Evolutionary conservation across 805 yeast species (phyloP).

Genomic region (Nakazawaea peltata): DNA sequence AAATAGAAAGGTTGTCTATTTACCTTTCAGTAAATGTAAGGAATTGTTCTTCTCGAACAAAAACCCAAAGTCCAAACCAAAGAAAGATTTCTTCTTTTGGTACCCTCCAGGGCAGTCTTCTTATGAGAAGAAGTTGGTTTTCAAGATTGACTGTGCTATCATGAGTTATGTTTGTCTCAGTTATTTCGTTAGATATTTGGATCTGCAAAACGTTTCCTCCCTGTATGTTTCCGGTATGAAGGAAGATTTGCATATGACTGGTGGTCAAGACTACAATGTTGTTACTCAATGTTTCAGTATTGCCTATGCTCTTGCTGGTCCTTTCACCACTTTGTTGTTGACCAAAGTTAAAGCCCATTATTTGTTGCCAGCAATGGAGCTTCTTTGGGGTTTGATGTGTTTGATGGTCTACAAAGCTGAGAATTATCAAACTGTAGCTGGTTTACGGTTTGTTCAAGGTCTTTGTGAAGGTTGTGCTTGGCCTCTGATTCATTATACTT

Average conservation of each 20-base stretch:
- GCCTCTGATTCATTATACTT: conserved; percentile 53
- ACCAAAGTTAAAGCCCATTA: conserved; percentile 48
- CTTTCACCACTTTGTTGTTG: conserved; percentile 53
- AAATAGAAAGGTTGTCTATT: background rate
- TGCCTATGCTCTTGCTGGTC: conserved; percentile 52
- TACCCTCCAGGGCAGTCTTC: conserved; percentile 1
- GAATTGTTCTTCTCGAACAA: background rate
- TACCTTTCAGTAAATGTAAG: background rate
- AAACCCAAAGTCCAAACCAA: background rate
- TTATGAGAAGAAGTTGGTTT: conserved; percentile 21
- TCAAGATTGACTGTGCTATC: conserved; percentile 48
- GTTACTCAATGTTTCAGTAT: conserved; percentile 49
- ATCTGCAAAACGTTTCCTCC: conserved; percentile 49
- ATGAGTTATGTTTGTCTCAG: conserved; percentile 48
- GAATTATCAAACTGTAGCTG: conserved; percentile 45
- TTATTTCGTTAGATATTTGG: conserved; percentile 64
- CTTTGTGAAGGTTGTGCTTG: conserved; percentile 62
- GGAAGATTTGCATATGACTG: conserved; percentile 46
- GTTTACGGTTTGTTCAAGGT: conserved; percentile 58
- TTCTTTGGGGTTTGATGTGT: conserved; percentile 64
- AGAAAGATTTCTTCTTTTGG: background rate
- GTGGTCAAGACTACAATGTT: conserved; percentile 33
- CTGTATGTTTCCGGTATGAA: conserved; percentile 62
- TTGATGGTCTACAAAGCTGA: conserved; percentile 44
- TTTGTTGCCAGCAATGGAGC: conserved; percentile 46